Conservation (phyloP, 208 protist genomes). For the Crithidia thermophila region DNA sequence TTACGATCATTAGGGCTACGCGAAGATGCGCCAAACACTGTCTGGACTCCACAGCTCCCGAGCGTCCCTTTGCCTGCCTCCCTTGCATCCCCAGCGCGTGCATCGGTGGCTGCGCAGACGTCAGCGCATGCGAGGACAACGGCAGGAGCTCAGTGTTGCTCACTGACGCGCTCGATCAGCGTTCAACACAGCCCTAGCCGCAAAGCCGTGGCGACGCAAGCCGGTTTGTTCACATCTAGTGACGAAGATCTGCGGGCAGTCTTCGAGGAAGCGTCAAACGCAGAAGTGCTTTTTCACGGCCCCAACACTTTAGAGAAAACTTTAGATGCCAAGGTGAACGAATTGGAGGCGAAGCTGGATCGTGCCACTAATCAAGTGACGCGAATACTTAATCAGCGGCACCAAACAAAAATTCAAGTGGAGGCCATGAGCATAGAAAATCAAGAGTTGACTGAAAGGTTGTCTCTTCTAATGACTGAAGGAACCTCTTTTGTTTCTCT, state of each 20-base stretch:
- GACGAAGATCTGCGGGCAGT: background rate
- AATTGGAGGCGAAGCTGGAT: too few relatives aligned
- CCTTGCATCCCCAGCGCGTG: background rate
- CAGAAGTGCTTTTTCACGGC: too few relatives aligned
- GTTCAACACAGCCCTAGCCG: constrained; percentile 17
- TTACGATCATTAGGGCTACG: constrained; percentile 19
- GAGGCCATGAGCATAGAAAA: too few relatives aligned
- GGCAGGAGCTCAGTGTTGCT: constrained; percentile 8
- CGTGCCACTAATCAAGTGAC: too few relatives aligned
- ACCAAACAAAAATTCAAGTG: background rate
- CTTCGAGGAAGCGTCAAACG: too few relatives aligned
- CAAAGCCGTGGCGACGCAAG: background rate
- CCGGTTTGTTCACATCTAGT: background rate
- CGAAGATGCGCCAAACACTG: background rate
- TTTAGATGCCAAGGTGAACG: too few relatives aligned
- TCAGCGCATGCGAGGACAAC: background rate
- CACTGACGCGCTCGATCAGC: background rate
- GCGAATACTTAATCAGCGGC: background rate
- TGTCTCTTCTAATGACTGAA: background rate
- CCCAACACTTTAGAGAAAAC: too few relatives aligned
- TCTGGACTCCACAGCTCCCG: background rate
- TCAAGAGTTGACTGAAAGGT: background rate
- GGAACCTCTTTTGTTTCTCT: background rate
- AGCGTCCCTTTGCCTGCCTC: background rate
- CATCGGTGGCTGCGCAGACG: background rate